These are phyloP conservation scores for Kwoniella heveanensis DNA, from an alignment of 768 basidiomycete genomes.

Conservation along the genomic window DNA sequence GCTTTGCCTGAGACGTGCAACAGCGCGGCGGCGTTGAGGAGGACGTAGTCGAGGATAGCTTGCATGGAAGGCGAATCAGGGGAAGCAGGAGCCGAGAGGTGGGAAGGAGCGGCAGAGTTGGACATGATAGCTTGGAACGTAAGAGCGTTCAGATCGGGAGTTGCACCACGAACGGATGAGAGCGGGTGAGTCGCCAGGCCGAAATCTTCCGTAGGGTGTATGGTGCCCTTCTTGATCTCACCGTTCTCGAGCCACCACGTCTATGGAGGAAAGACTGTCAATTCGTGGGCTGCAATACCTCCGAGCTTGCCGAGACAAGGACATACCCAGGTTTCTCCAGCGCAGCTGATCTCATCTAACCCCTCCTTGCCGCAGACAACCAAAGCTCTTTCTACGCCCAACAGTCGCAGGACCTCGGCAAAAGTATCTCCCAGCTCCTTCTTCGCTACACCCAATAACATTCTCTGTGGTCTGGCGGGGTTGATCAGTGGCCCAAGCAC, in stretches of 20 bases:
- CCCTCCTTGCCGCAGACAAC: constrained; percentile 92
- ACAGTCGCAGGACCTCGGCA: constrained; percentile 70
- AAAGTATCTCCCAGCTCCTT: constrained; percentile 78
- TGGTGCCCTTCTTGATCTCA: constrained; percentile 63
- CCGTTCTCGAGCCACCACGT: constrained; percentile 67
- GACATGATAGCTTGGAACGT: constrained; percentile 69
- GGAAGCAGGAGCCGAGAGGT: constrained; percentile 41
- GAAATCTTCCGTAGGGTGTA: constrained; percentile 71
- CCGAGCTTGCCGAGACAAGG: too few species aligned
- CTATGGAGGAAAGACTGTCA: constrained; percentile 56
- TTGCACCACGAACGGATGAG: constrained; percentile 68
- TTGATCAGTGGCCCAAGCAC: constrained; percentile 91
- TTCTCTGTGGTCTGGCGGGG: constrained; percentile 79
- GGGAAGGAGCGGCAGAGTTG: constrained; percentile 53
- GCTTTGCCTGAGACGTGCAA: constrained; percentile 81
- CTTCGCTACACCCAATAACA: constrained; percentile 89
- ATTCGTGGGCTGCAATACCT: too few species aligned
- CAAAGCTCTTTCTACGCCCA: constrained; percentile 77
- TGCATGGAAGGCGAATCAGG: constrained; percentile 58
- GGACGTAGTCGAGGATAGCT: constrained; percentile 79
- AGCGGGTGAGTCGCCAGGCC: constrained; percentile 75
- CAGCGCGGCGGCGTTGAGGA: constrained; percentile 86
- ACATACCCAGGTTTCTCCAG: constrained; percentile 80
- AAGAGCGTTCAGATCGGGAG: constrained; percentile 77
- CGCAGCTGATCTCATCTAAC: constrained; percentile 93